These are phyloP conservation scores for Lunasporangiospora selenospora DNA, from an alignment of 192 early-diverging fungal species.

Conservation along the genomic window DNA sequence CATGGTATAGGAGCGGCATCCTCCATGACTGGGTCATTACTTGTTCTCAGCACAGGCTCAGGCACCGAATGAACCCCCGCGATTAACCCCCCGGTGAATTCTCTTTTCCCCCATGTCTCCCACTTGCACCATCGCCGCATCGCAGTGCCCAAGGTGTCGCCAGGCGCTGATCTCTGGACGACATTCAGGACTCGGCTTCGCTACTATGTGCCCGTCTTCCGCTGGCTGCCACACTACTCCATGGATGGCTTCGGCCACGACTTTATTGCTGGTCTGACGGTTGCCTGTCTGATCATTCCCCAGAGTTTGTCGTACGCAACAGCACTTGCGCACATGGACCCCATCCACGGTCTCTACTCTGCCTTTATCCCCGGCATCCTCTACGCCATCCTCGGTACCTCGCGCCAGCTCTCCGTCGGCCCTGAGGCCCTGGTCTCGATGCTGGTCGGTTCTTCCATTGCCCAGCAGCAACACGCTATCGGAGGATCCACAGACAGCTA, in stretches of 20 bases:
- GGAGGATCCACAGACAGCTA: constrained; percentile 53
- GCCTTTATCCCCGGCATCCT: constrained; percentile 82
- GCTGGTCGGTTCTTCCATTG: constrained; percentile 70
- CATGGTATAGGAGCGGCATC: no score
- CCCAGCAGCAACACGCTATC: constrained; percentile 60
- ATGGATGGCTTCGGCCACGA: constrained; percentile 70
- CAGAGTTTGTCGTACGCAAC: constrained; percentile 90
- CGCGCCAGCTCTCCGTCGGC: constrained; percentile 92
- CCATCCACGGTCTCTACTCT: constrained; percentile 92
- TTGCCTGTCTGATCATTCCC: constrained; percentile 77
- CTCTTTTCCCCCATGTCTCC: no score
- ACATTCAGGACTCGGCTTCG: constrained; percentile 70
- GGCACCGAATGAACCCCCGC: no score
- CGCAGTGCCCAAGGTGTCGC: constrained; percentile 9
- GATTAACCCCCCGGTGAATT: no score
- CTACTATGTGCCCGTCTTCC: constrained; percentile 94
- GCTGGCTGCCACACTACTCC: constrained; percentile 90
- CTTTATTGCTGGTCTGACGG: constrained; percentile 86
- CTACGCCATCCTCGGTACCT: constrained; percentile 94
- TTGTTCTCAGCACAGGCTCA: no score
- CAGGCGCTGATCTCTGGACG: constrained; percentile 44
- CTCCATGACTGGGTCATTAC: no score
- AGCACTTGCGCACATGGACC: constrained; percentile 81
- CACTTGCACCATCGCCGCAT: no score
- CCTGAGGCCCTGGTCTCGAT: constrained; percentile 95